These are phyloP conservation scores for Nicotiana sylvestris DNA, from an alignment of 257 asterid species.

Conservation along the genomic window DNA sequence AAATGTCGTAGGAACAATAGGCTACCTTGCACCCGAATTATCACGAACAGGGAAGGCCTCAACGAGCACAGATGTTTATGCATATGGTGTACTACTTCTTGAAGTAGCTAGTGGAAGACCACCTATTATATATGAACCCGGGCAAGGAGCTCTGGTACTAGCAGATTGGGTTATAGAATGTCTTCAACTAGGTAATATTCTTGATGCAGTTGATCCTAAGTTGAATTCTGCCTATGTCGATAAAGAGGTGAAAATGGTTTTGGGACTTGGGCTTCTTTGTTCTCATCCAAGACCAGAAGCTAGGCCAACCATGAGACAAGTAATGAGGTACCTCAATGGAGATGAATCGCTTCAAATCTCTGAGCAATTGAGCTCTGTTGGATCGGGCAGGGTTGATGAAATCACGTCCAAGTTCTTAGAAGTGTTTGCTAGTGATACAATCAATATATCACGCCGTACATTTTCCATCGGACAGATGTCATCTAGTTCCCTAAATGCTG, in stretches of 20 bases:
- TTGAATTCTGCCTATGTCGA: constrained; percentile 23
- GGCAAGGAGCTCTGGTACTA: constrained; percentile 32
- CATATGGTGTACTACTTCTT: constrained; percentile 66
- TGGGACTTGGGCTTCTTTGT: constrained; percentile 67
- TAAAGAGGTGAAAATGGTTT: constrained; percentile 52
- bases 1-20: constrained; percentile 75
- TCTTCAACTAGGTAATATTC: constrained; percentile 31
- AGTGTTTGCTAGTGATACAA: background rate
- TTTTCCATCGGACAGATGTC: constrained; percentile 38
- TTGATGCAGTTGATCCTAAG: constrained; percentile 47
- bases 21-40: constrained; percentile 78
- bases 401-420: constrained; percentile 11
- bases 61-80: constrained; percentile 53
- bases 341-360: constrained; percentile 19
- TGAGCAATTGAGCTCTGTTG: constrained; percentile 12
- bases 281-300: constrained; percentile 51
- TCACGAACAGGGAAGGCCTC: constrained; percentile 62
- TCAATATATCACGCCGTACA: constrained; percentile 24
- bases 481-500: constrained; percentile 28
- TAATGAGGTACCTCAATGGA: constrained; percentile 24
- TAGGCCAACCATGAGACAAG: constrained; percentile 39
- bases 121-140: constrained; percentile 39
- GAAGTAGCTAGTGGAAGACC: constrained; percentile 63
- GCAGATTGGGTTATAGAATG: constrained; percentile 67
- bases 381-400: constrained; percentile 11